Evolutionary conservation across 2,329 filamentous ascomycete species (phyloP).

Genomic region (Phyllosticta citribraziliensis): DNA sequence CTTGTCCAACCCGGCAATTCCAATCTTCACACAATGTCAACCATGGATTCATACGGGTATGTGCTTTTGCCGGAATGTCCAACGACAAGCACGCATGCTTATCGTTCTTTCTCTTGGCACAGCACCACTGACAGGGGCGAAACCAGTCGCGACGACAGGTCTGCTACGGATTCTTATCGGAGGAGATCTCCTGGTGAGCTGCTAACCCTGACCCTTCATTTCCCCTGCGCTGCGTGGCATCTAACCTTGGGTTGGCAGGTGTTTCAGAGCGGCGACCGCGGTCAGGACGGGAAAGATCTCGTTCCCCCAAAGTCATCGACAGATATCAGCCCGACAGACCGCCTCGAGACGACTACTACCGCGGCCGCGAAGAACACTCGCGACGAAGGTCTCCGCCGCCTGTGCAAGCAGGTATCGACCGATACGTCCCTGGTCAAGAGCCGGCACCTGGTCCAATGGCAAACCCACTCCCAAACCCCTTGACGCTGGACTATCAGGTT

Average conservation of each 20-base stretch:
- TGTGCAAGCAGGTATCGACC: conserved; percentile 62
- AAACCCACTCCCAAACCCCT: conserved; percentile 64
- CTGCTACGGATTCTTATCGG: conserved; percentile 33
- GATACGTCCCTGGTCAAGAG: conserved; percentile 72
- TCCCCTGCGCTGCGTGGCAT: background rate
- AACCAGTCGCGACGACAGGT: conserved; percentile 43
- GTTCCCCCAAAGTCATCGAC: conserved; percentile 62
- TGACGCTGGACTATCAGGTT: conserved; percentile 66
- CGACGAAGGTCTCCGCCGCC: conserved; percentile 52
- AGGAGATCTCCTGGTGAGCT: conserved; percentile 59
- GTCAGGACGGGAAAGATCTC: conserved; percentile 46
- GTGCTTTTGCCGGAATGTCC: conserved; percentile 10
- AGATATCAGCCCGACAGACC: conserved; percentile 64
- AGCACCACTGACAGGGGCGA: conserved; percentile 10
- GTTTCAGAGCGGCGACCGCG: conserved; percentile 13
- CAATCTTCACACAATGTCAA: background rate
- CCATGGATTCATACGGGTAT: conserved; percentile 31
- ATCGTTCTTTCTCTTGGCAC: background rate
- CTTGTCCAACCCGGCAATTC: background rate
- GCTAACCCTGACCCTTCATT: background rate
- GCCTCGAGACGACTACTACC: conserved; percentile 57
- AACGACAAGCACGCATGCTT: background rate
- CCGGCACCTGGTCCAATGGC: conserved; percentile 39
- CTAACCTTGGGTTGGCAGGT: background rate
- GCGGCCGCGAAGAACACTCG: conserved; percentile 50